A percentile compares a stretch with the other conserved stretches of the same genome.
Evolutionary conservation across 805 yeast genomes (phyloP).

Genomic region (Cyberlindnera maritima): DNA sequence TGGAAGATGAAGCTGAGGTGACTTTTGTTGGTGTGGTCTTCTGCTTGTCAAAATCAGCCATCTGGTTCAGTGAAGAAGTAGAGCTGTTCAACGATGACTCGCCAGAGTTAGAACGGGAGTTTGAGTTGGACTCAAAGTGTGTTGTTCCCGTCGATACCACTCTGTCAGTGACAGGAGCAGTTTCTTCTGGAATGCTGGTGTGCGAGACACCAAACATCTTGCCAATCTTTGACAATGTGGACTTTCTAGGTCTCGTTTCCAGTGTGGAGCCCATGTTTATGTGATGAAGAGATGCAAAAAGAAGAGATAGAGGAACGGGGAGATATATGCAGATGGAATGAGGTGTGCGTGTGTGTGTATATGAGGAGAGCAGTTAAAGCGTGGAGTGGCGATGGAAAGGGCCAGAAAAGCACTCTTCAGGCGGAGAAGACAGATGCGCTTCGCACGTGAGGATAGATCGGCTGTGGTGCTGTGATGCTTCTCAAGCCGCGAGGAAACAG

Average conservation of each 20-base stretch:
- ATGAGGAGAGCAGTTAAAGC: no score
- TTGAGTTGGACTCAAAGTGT: not conserved
- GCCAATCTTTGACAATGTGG: constrained; percentile 30
- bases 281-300: not conserved
- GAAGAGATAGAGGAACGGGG: not conserved
- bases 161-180: not conserved
- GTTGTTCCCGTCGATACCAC: not conserved
- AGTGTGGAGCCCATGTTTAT: constrained; percentile 11
- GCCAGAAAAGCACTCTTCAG: no score
- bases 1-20: constrained; percentile 14
- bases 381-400: no score
- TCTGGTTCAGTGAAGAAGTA: constrained; percentile 16
- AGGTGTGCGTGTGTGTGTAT: not conserved
- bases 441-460: no score
- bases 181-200: constrained; percentile 12
- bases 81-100: constrained; percentile 15
- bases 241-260: constrained; percentile 24
- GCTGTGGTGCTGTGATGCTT: no score
- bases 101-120: constrained; percentile 9
- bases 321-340: not conserved
- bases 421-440: no score
- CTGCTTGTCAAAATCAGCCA: constrained; percentile 8
- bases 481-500: no score
- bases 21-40: constrained; percentile 9
- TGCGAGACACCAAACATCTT: constrained; percentile 27